Evolutionary conservation across 176 grass and related monocot genomes (phyloP).

Genomic region (Otatea glauca): DNA sequence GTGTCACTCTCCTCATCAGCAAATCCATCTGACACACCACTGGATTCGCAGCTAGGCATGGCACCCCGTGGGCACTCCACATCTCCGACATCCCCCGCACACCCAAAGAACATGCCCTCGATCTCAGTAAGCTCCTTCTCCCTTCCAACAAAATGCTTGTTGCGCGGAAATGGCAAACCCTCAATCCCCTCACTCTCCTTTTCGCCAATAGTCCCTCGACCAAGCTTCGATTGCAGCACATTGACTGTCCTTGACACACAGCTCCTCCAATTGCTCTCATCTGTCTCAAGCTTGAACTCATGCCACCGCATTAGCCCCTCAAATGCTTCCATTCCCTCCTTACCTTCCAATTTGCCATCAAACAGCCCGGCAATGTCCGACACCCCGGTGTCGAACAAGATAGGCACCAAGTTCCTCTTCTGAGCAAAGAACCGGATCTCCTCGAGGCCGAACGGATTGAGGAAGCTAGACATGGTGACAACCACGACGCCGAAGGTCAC

Average conservation of each 20-base stretch:
- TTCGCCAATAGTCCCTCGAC: constrained; percentile 59
- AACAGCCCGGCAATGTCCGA: constrained; percentile 65
- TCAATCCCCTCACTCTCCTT: constrained; percentile 60
- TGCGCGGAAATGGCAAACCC: constrained; percentile 69
- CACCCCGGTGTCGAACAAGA: constrained; percentile 68
- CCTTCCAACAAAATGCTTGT: constrained; percentile 79
- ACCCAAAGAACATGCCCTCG: constrained; percentile 69
- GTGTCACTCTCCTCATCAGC: constrained; percentile 81
- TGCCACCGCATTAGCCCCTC: constrained; percentile 74
- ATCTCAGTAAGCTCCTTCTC: constrained; percentile 90
- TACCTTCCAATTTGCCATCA: constrained; percentile 68
- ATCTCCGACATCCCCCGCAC: constrained; percentile 50
- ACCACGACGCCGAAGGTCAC: constrained; percentile 74
- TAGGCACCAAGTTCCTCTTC: constrained; percentile 87
- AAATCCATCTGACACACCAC: constrained; percentile 77
- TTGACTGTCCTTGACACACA: constrained; percentile 65
- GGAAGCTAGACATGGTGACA: constrained; percentile 70
- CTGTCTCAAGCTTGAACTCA: constrained; percentile 81
- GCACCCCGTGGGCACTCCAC: constrained; percentile 52
- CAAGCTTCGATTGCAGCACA: constrained; percentile 73
- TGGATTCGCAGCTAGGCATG: constrained; percentile 45
- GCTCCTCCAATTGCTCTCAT: constrained; percentile 75
- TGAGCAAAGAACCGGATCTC: constrained; percentile 93
- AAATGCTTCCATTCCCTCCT: constrained; percentile 81
- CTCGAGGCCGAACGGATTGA: constrained; percentile 79